Evolutionary conservation across 345 rosid species (phyloP).

Genomic region (Bretschneidera sinensis): DNA sequence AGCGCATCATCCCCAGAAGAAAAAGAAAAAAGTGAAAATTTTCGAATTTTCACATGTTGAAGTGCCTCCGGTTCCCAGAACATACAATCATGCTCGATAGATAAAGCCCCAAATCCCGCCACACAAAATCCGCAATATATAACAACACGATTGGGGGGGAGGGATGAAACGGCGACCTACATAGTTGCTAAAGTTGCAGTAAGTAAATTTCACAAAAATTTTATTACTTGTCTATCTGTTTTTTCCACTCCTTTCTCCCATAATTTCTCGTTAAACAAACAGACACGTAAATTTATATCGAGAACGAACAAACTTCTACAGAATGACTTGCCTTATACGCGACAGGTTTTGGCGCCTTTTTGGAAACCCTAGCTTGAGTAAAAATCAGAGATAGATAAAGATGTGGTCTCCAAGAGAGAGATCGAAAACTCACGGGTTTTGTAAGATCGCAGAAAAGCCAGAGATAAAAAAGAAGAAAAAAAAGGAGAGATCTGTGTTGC

Average conservation of each 20-base stretch:
- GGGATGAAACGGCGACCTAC: neutral
- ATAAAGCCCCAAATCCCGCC: neutral
- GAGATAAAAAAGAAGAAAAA: neutral
- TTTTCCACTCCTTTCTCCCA: no score
- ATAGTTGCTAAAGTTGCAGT: neutral
- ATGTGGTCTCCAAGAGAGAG: neutral
- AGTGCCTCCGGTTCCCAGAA: neutral
- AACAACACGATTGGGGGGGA: neutral
- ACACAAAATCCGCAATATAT: neutral
- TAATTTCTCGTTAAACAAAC: neutral
- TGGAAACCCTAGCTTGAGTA: conserved; percentile 39
- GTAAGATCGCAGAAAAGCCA: conserved; percentile 17
- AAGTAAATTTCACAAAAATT: neutral
- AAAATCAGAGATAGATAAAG: neutral
- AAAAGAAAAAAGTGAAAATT: neutral
- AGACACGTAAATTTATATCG: neutral
- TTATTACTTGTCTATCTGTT: neutral
- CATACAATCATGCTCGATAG: neutral
- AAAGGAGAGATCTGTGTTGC: conserved; percentile 18
- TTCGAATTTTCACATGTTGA: neutral
- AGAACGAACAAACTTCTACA: neutral
- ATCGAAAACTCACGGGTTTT: conserved; percentile 17
- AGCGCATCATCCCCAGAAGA: neutral
- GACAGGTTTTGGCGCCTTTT: neutral
- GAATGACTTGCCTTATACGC: conserved; percentile 29